Conservation (phyloP, 2,329 filamentous ascomycete genomes). For the Drechslerella dactyloides region DNA sequence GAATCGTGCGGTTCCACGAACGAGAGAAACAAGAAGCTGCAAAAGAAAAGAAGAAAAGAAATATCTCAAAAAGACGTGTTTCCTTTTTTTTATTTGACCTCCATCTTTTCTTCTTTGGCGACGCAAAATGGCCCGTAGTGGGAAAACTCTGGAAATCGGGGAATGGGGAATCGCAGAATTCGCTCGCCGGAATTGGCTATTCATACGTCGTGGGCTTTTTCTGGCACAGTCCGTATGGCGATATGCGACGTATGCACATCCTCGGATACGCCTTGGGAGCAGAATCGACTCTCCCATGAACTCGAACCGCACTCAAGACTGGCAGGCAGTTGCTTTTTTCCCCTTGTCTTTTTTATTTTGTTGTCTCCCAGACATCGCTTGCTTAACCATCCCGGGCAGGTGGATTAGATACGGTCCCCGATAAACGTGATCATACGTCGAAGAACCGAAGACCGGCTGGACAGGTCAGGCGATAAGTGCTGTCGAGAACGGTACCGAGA, state of each 20-base stretch:
- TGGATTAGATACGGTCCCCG: constrained; percentile 43
- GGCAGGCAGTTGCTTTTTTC: constrained; percentile 37
- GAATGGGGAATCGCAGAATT: constrained; percentile 25
- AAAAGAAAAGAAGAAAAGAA: constrained; percentile 8
- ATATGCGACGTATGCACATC: no score
- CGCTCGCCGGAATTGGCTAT: constrained; percentile 48
- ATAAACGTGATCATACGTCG: constrained; percentile 51
- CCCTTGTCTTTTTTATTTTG: constrained; percentile 3
- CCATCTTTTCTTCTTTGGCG: neutral
- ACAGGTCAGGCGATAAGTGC: constrained; percentile 50
- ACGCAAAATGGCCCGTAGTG: constrained; percentile 29
- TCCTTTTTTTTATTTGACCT: neutral
- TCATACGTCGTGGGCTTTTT: constrained; percentile 17
- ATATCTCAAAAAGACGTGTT: no score
- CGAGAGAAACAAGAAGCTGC: constrained; percentile 19
- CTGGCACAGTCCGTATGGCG: no score
- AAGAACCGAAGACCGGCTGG: constrained; percentile 48
- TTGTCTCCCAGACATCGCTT: constrained; percentile 28
- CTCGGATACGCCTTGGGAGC: constrained; percentile 8
- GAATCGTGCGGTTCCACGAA: constrained; percentile 39
- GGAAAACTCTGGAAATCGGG: constrained; percentile 11
- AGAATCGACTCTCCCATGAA: no score
- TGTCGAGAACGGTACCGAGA: constrained; percentile 47
- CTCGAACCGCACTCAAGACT: constrained; percentile 9
- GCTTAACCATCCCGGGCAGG: constrained; percentile 39